Base-by-base conservation (phyloP, 768 basidiomycete species). In the Rhodotorula diobovata region DNA sequence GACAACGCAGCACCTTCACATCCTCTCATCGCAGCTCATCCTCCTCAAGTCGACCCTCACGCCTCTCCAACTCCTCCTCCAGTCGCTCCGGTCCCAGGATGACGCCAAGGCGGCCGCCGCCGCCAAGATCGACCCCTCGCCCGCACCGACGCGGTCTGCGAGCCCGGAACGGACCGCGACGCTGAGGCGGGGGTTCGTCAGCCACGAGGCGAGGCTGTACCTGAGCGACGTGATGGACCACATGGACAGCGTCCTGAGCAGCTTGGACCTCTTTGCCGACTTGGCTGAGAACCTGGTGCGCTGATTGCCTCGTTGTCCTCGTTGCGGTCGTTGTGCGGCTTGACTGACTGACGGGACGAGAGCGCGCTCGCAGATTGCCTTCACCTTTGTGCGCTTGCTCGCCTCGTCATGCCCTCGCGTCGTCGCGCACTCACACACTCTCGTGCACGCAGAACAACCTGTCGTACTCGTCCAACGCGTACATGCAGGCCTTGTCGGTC, bases 11-110 rank as follows among this genome's bases (percentile, higher is more conserved):
- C 58, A 70, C 89, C 88, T 91, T 54, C 89, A 90, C 76, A 88
- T 91, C 67, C 83, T 90, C 30, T 87, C 87, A 54, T 89, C 88
- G 25, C 89, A 91, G 75, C 83, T 91, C 9, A 87, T 86, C 67
- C 80, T 89, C 58, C 87, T 88, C 78, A 89, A 89, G 77, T 85
- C 88, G 30, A 89, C 89, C 6, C 82, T 90, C 23, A 87, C 87
- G 48, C 89, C 89, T 0, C 84, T 91, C 76, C 88, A 85, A 76
- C 85, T 86, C 0, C 81, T 90, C 68, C 82, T 91, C 35, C 88
- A 87, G 73, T 87, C 88, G 20, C 79, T 91, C 39, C 82, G 89
- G 45, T 81, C 86, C 62, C 89, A 90, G 75, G 89, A 91, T 72
- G 81, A 86, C 37, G 89, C 89, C 74, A 84, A 89, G 35, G 85